A percentile compares a stretch with the other conserved stretches of the same genome.
phyloP scores from a whole-genome alignment of 345 rosid species.

The Eucalyptus marginata region DNA sequence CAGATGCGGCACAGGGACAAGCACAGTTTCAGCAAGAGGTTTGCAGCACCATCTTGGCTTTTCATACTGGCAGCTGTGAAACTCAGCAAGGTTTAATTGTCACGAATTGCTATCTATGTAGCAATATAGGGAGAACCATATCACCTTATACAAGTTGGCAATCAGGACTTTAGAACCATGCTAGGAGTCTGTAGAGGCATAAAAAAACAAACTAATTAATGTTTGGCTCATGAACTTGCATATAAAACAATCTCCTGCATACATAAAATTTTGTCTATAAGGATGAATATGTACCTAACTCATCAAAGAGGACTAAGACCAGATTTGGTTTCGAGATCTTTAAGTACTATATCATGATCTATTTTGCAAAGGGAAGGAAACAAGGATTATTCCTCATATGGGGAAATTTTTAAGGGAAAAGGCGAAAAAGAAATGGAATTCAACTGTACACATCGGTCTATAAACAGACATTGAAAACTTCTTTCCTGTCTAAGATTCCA shows the following conservation, averaged over 20 bases:
- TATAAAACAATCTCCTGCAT: background rate
- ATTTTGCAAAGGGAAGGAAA: background rate
- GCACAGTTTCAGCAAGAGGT: constrained; percentile 82
- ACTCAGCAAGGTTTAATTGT: background rate
- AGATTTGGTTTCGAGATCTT: background rate
- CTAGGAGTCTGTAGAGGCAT: background rate
- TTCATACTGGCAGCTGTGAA: background rate
- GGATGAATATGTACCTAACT: background rate
- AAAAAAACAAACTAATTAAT: background rate
- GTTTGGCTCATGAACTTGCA: background rate
- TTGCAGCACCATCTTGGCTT: background rate
- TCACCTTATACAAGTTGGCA: background rate
- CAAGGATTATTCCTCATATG: background rate
- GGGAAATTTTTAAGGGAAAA: background rate
- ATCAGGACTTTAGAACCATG: background rate
- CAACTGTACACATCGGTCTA: background rate
- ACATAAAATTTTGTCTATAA: background rate
- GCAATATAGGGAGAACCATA: background rate
- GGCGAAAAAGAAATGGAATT: background rate
- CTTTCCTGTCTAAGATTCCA: background rate
- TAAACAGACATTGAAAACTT: background rate
- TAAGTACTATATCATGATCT: background rate
- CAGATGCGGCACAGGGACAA: constrained; percentile 82
- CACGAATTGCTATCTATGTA: background rate
- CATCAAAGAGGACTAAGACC: background rate